Evolutionary conservation across 2,329 filamentous ascomycete genomes (phyloP).

Genomic region (Didymella arachidicola): DNA sequence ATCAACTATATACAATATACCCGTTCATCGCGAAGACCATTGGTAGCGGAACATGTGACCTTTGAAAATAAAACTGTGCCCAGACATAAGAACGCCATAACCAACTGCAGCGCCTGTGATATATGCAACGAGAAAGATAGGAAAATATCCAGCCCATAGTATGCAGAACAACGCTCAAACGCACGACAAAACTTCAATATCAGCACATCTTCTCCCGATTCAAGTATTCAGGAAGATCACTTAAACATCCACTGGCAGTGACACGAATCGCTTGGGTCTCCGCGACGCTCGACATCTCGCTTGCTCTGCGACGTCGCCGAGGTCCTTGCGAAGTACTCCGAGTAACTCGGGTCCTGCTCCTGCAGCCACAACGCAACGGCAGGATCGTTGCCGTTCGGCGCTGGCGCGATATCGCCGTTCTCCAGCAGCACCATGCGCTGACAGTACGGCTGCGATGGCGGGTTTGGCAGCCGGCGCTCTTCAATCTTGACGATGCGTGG

Average conservation of each 20-base stretch:
- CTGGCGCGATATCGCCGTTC: constrained; percentile 56
- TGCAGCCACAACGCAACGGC: constrained; percentile 51
- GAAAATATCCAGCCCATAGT: neutral
- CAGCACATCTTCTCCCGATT: neutral
- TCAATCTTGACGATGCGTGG: constrained; percentile 71
- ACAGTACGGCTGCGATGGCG: constrained; percentile 63
- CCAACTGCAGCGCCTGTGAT: constrained; percentile 5
- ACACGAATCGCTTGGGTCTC: constrained; percentile 43
- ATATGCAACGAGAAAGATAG: constrained; percentile 8
- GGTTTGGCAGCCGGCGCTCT: constrained; percentile 64
- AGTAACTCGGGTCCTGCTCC: constrained; percentile 51
- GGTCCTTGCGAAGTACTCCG: constrained; percentile 35
- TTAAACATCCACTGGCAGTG: constrained; percentile 53
- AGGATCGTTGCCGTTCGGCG: constrained; percentile 43
- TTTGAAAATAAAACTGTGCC: constrained; percentile 3
- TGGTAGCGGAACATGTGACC: neutral
- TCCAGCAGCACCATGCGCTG: constrained; percentile 68
- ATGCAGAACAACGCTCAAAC: constrained; percentile 25
- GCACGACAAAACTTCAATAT: constrained; percentile 19
- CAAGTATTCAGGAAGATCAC: constrained; percentile 23
- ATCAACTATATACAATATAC: constrained; percentile 19
- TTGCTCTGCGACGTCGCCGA: constrained; percentile 20
- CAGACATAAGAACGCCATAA: constrained; percentile 7
- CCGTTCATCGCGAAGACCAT: constrained; percentile 1
- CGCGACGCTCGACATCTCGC: constrained; percentile 30